Percentiles rank a stretch among this genome's conserved stretches.
These are phyloP conservation scores for Penicillium sp. DNA, from an alignment of 2,329 filamentous ascomycete genomes.

Conservation along the genomic window DNA sequence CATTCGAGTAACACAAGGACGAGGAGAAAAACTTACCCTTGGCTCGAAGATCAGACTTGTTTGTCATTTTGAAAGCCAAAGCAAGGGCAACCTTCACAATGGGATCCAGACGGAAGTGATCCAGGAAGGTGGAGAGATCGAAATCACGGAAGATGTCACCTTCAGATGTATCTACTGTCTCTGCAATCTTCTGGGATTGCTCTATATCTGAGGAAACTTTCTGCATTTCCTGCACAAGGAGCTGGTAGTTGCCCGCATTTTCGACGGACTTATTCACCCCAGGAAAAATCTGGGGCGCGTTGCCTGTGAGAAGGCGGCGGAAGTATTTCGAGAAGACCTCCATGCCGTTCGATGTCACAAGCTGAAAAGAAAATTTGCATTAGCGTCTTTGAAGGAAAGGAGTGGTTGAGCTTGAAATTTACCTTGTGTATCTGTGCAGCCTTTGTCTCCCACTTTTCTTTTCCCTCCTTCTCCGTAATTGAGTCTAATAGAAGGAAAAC, in stretches of 20 bases:
- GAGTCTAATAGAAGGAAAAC: slow-evolving; percentile 91
- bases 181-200: slow-evolving; percentile 86
- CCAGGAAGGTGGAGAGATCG: slow-evolving; percentile 90
- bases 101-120: slow-evolving; percentile 91
- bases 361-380: slow-evolving; percentile 49
- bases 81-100: slow-evolving; percentile 84
- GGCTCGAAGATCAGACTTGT: slow-evolving; percentile 75
- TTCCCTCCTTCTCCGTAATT: slow-evolving; percentile 90
- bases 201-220: slow-evolving; percentile 79
- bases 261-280: slow-evolving; percentile 70
- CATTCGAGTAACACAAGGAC: not conserved
- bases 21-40: slow-evolving; percentile 65
- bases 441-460: slow-evolving; percentile 88
- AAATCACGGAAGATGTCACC: slow-evolving; percentile 96
- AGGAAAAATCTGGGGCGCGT: slow-evolving; percentile 88
- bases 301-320: slow-evolving; percentile 84
- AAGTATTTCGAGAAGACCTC: slow-evolving; percentile 98
- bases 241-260: slow-evolving; percentile 77
- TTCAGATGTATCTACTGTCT: slow-evolving; percentile 85
- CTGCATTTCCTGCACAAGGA: slow-evolving; percentile 79
- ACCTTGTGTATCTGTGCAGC: slow-evolving; percentile 91
- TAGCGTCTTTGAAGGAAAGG: not conserved
- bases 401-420: slow-evolving; percentile 38
- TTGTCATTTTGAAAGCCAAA: slow-evolving; percentile 81
- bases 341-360: slow-evolving; percentile 98